Percentiles rank a stretch among this genome's conserved stretches.
Conservation (phyloP, 495 filamentous ascomycete species). For the Parathielavia appendiculata region DNA sequence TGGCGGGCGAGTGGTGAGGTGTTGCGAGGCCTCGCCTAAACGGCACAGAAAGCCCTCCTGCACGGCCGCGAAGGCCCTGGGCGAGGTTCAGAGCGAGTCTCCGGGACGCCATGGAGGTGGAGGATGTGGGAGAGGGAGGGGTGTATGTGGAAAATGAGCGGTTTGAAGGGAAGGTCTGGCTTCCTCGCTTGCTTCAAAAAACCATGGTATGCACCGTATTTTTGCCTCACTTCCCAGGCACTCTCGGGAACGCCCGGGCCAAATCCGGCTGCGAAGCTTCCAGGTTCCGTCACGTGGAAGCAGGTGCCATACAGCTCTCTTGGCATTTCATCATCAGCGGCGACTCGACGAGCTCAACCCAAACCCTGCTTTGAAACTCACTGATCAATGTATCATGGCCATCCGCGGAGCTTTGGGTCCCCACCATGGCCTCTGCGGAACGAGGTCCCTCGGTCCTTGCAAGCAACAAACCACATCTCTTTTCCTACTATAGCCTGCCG, state of each 20-base stretch:
- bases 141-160: conserved; percentile 36
- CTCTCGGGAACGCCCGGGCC: conserved; percentile 32
- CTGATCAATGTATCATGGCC: no score
- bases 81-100: conserved; percentile 85
- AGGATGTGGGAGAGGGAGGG: conserved; percentile 30
- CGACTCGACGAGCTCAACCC: no score
- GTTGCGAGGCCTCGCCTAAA: conserved; percentile 81
- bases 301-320: neutral
- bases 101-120: conserved; percentile 80
- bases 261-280: conserved; percentile 9
- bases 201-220: conserved; percentile 24
- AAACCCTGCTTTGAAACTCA: no score
- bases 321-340: no score
- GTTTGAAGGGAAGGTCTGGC: conserved; percentile 38
- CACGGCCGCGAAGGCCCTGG: conserved; percentile 76
- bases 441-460: no score
- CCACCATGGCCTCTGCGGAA: no score
- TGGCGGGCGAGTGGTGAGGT: conserved; percentile 54
- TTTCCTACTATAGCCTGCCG: no score
- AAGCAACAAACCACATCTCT: no score
- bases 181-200: conserved; percentile 28
- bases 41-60: conserved; percentile 63
- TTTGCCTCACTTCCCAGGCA: conserved; percentile 37
- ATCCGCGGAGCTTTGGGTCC: no score
- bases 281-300: conserved; percentile 15